A percentile compares a stretch with the other conserved stretches of the same genome.
phyloP scores from a whole-genome alignment of 306 rosid species.

The Lathyrus sativus region DNA sequence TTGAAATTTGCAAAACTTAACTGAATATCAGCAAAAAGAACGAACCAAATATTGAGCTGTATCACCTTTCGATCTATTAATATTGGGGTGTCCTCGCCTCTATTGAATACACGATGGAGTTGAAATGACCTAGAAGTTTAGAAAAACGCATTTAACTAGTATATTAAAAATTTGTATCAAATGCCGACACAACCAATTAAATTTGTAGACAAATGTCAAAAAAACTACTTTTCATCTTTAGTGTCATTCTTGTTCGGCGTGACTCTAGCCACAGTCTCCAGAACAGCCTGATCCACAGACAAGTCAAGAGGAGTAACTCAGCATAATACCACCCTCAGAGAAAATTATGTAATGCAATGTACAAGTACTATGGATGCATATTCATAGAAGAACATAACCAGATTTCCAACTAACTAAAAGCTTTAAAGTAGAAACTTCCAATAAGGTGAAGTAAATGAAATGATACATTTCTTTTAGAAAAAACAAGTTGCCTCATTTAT shows the following conservation, averaged over 20 bases:
- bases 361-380: conserved; percentile 10
- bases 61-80: conserved; percentile 94
- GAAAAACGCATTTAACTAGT: conserved; percentile 29
- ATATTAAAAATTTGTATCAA: neutral
- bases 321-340: conserved; percentile 14
- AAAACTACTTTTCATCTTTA: conserved; percentile 85
- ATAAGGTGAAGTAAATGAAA: conserved; percentile 12
- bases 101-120: conserved; percentile 77
- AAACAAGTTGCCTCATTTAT: conserved; percentile 24
- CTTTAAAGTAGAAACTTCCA: conserved; percentile 7
- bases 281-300: conserved; percentile 74
- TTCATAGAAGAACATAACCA: conserved; percentile 16
- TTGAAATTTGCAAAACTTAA: conserved; percentile 28
- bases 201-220: conserved; percentile 35
- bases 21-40: conserved; percentile 19
- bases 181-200: conserved; percentile 20
- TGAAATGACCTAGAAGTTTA: conserved; percentile 64
- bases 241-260: conserved; percentile 93
- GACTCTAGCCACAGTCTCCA: conserved; percentile 99
- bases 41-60: conserved; percentile 22
- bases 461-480: neutral
- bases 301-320: conserved; percentile 43
- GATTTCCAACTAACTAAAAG: conserved; percentile 25
- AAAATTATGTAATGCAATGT: conserved; percentile 9
- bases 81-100: conserved; percentile 92